Evolutionary conservation across 139 green algal species (phyloP), one percentile per base, ranked within the genome.

Genomic region (Chlorella vulgaris): DNA sequence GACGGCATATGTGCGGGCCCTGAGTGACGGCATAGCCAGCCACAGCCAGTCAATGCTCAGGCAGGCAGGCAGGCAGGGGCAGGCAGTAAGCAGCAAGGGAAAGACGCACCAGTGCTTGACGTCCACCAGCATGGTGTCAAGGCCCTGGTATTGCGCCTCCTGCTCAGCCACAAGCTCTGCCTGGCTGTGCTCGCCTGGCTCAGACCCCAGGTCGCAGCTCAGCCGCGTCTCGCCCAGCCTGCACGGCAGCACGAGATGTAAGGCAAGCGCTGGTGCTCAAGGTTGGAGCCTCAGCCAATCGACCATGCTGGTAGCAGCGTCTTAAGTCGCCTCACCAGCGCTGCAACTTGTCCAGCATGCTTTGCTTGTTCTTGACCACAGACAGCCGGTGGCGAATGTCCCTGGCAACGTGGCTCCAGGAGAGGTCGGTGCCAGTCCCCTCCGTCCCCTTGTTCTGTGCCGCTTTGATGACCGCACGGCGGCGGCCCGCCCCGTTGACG

Each of bases 71-170:
- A 28, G n/a, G n/a, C n/a, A n/a, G n/a, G n/a, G n/a, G n/a, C n/a
- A n/a, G n/a, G n/a, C n/a, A n/a, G n/a, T n/a, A 31, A 8, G 60
- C 26, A 69, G 62, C 31, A 69, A 10, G 21, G 2, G 31, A n/a
- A n/a, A n/a, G n/a, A 69, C 74, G 26, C 53, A 80, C 73, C 74
- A 81, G 28, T 39, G 21, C 58, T 61, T 69, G 38, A 81, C 58
- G 8, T 81, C 40, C 3, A 81, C 18, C 4, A 60, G 29, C n/a
- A 73, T 0, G 39, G 15, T 6, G 10, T 29, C 60, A 38, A 81
- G 74, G 28, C 35, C 58, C 60, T 62, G 74, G 39, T 40, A 53
- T 2, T 38, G n/a, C 0, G 58, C 74, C 60, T 81, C 74, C 60
- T 70, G 36, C 60, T 40, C 39, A 1, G 74, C 74, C 74, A 81